Evolutionary conservation across 169 alveolate genomes (phyloP).

Genomic region (Plasmodium falciparum): DNA sequence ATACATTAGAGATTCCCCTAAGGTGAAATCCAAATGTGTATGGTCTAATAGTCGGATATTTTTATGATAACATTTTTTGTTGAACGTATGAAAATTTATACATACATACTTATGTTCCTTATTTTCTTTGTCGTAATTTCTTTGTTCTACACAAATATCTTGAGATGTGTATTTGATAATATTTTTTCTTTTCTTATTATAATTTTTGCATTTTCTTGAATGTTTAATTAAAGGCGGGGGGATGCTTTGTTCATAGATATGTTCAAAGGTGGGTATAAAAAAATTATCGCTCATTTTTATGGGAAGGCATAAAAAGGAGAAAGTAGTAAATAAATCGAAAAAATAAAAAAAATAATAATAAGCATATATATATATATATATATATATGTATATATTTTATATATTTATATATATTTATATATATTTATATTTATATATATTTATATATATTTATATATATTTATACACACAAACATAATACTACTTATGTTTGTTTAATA

Average conservation of each 20-base stretch:
- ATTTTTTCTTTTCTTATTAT: conserved; percentile 13
- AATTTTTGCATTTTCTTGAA: conserved; percentile 39
- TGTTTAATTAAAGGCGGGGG: conserved; percentile 64
- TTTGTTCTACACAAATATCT: not conserved
- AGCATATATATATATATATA: not conserved
- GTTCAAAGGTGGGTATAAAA: conserved; percentile 47
- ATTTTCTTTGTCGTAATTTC: not conserved
- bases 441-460: too few relatives aligned
- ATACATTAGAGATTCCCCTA: conserved; percentile 54
- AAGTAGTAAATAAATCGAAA: not conserved
- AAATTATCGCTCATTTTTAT: conserved; percentile 27
- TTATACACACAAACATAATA: too few relatives aligned
- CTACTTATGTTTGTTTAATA: too few relatives aligned
- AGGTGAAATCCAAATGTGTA: conserved; percentile 22
- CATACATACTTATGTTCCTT: conserved; percentile 32
- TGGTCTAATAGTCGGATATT: conserved; percentile 36
- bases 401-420: too few relatives aligned
- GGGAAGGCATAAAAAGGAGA: not conserved
- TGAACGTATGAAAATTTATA: conserved; percentile 42
- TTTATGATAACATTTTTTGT: conserved; percentile 58
- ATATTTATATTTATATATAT: too few relatives aligned
- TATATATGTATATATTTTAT: too few relatives aligned
- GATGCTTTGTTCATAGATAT: conserved; percentile 31
- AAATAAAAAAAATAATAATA: not conserved
- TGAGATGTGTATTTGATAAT: not conserved